Evolutionary conservation across 768 basidiomycete species (phyloP).

Genomic region (Lyophyllum atratum): DNA sequence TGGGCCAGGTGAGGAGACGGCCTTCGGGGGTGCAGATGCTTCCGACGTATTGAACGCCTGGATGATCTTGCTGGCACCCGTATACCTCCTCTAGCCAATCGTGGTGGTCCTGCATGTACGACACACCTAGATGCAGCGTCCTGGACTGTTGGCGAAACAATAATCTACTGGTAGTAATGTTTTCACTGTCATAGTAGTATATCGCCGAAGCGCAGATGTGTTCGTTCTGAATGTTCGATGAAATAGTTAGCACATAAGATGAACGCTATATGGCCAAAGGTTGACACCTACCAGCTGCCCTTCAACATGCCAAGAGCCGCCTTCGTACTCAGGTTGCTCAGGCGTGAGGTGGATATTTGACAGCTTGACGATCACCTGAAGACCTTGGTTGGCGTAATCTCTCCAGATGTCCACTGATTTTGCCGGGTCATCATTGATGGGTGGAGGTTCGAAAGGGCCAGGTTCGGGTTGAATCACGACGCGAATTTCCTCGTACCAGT

Average conservation of each 20-base stretch:
- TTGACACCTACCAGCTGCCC: slow-evolving; percentile 22
- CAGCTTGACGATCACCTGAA: slow-evolving; percentile 36
- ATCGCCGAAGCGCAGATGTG: slow-evolving; percentile 27
- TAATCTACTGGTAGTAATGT: slow-evolving; percentile 31
- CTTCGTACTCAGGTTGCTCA: slow-evolving; percentile 34
- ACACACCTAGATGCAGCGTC: slow-evolving; percentile 6
- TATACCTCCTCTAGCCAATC: slow-evolving; percentile 15
- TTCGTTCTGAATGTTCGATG: slow-evolving; percentile 17
- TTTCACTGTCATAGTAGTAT: slow-evolving; percentile 29
- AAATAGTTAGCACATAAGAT: no score
- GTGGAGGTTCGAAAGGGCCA: slow-evolving; percentile 10
- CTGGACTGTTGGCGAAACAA: slow-evolving; percentile 28
- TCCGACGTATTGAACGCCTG: slow-evolving; percentile 12
- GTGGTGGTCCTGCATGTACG: slow-evolving; percentile 21
- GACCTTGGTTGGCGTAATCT: slow-evolving; percentile 15
- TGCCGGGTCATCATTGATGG: neutral
- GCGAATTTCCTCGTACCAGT: slow-evolving; percentile 10
- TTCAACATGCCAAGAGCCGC: slow-evolving; percentile 43
- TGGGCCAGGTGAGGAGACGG: slow-evolving; percentile 17
- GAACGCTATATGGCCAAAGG: no score
- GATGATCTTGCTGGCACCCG: slow-evolving; percentile 1
- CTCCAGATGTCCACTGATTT: slow-evolving; percentile 7
- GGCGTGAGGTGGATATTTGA: slow-evolving; percentile 36
- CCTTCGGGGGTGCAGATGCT: slow-evolving; percentile 13
- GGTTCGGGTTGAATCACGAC: slow-evolving; percentile 16